Percentiles rank a stretch among this genome's conserved stretches.
These are phyloP conservation scores for Monascus purpureus DNA, from an alignment of 495 filamentous ascomycete species.

Conservation along the genomic window DNA sequence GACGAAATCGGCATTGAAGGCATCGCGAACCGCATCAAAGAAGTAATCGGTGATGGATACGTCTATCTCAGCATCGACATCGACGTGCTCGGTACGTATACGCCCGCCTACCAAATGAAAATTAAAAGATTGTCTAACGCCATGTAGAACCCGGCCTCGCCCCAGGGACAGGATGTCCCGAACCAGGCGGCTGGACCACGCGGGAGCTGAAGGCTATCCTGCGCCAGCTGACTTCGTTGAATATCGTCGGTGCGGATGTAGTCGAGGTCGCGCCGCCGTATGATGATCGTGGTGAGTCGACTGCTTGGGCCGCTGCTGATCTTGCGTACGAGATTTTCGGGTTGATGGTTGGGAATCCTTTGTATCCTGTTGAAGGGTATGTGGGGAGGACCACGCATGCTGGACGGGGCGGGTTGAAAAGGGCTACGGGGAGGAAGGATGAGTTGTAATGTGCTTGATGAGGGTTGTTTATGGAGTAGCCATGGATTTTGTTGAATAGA, in stretches of 20 bases:
- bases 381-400: too few species aligned
- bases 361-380: too few species aligned
- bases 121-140: too few species aligned
- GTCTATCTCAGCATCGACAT: conserved; percentile 35
- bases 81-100: conserved; percentile 40
- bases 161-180: conserved; percentile 34
- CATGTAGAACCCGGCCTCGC: too few species aligned
- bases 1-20: conserved; percentile 32
- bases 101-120: too few species aligned
- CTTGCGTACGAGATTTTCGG: too few species aligned
- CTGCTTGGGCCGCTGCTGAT: conserved; percentile 35
- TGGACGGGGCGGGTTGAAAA: too few species aligned
- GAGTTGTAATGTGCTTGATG: too few species aligned
- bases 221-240: conserved; percentile 29
- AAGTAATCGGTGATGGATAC: conserved; percentile 19
- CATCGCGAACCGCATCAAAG: conserved; percentile 27
- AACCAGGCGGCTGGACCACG: conserved; percentile 39
- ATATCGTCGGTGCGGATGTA: conserved; percentile 37
- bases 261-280: conserved; percentile 41
- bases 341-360: too few species aligned
- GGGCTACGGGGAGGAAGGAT: too few species aligned
- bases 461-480: too few species aligned
- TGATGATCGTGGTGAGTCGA: conserved; percentile 31
- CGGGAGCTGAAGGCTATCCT: conserved; percentile 36
- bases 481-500: too few species aligned